Evolutionary conservation across 1,284 basidiomycete species (phyloP).

Genomic region (Tylopilus orsonianus): DNA sequence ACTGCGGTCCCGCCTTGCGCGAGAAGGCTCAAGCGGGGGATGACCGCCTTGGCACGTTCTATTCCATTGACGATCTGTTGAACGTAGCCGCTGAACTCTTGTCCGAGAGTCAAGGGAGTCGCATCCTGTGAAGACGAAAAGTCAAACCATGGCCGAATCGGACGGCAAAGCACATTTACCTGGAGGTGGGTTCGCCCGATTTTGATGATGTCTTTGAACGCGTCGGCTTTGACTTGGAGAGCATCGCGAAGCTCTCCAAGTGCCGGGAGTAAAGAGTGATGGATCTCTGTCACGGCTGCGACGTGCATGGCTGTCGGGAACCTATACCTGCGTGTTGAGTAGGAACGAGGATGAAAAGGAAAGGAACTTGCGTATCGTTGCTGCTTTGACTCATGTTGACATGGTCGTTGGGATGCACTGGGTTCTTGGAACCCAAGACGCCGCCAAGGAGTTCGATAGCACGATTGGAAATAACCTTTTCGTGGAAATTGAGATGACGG

Average conservation of each 20-base stretch:
- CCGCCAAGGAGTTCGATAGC: constrained; percentile 98
- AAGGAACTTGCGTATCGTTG: constrained; percentile 83
- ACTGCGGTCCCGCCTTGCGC: constrained; percentile 99
- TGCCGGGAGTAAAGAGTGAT: constrained; percentile 81
- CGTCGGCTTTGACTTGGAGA: constrained; percentile 78
- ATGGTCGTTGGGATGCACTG: constrained; percentile 99
- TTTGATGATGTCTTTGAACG: constrained; percentile 93
- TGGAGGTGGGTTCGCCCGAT: constrained; percentile 98
- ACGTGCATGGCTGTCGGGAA: constrained; percentile 99
- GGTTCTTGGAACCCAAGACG: constrained; percentile 93
- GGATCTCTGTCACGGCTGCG: constrained; percentile 90
- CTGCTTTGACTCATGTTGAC: constrained; percentile 99
- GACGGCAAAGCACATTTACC: constrained; percentile 35
- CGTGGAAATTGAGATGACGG: background rate
- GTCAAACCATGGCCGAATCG: background rate
- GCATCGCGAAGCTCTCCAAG: constrained; percentile 83
- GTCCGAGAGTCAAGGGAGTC: constrained; percentile 95
- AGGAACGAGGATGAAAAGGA: background rate
- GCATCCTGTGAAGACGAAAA: constrained; percentile 69
- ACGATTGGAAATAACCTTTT: constrained; percentile 94
- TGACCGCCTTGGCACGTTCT: constrained; percentile 76
- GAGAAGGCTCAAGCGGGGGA: constrained; percentile 88
- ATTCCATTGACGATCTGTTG: constrained; percentile 94
- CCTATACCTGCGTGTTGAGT: constrained; percentile 41
- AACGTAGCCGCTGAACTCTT: constrained; percentile 99